These are phyloP conservation scores for grape (Vitis vinifera) DNA, from an alignment of 164 flowering plant genomes.

Conservation along the genomic window DNA sequence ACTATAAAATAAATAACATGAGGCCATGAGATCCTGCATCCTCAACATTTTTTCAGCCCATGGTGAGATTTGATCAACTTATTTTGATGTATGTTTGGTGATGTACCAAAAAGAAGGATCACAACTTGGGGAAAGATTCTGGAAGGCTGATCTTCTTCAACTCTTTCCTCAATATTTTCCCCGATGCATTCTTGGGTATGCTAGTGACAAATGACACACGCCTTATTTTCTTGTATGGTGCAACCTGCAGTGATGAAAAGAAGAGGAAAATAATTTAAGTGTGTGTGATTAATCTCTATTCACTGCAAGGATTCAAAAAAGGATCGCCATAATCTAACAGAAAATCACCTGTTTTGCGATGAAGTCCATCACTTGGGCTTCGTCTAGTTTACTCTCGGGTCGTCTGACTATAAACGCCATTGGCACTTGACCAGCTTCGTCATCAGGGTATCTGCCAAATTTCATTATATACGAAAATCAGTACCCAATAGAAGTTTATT, in stretches of 20 bases:
- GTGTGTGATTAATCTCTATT: too few relatives aligned
- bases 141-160: constrained; percentile 21
- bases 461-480: too few relatives aligned
- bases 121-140: constrained; percentile 7
- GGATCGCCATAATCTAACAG: too few relatives aligned
- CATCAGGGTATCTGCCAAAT: constrained; percentile 48
- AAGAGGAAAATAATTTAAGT: not conserved
- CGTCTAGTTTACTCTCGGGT: constrained; percentile 26
- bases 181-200: constrained; percentile 51
- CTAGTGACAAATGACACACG: constrained; percentile 39
- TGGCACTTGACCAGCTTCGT: constrained; percentile 53
- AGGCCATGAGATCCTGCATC: too few relatives aligned
- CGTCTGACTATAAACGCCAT: constrained; percentile 48
- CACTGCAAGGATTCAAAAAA: not conserved
- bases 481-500: not conserved
- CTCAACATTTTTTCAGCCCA: too few relatives aligned
- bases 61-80: too few relatives aligned
- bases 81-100: too few relatives aligned
- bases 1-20: too few relatives aligned
- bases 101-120: too few relatives aligned
- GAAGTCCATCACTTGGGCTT: constrained; percentile 30
- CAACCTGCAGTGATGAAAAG: constrained; percentile 32
- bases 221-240: constrained; percentile 58
- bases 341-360: constrained; percentile 36
- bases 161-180: constrained; percentile 48